Evolutionary conservation across 1,284 basidiomycete genomes (phyloP), one percentile per base, ranked within the genome.

Genomic region (Irpex rosettiformis): DNA sequence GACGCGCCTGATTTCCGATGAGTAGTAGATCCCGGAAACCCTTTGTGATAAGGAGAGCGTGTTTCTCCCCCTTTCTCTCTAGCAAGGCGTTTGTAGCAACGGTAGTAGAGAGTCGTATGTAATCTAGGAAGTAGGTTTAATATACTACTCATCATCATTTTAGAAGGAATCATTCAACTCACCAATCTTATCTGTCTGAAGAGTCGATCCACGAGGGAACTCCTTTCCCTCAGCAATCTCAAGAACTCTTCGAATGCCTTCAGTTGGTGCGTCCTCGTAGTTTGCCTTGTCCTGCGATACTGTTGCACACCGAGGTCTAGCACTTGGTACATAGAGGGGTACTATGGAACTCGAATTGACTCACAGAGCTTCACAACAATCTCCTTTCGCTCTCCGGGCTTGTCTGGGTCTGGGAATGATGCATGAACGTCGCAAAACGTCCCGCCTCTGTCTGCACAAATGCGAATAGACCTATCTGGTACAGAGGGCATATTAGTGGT

Each of bases 1-100:
- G 96, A 30, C 96, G 87, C 7, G 93, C 89, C 71, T 98, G 96
- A 71, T 97, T 98, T 10, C 93, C 93, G 61, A 96, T 97, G 55
- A 90, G 80, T 2, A 98, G 81, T 16, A 98, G 82, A 72, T 98
- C 96, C 67, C 86, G 88, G 79, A 97, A 98, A 0, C 94, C 96
- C 64, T 88, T 87, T 0, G 96, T 98, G 68, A 96, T 97, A 18
- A 98, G 75, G 22, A 99, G 78, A 0, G 94, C 96, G 61, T 97
- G 94, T 63, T 88, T 86, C 67, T 93, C 88, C 0, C 96, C 96
- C 70, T 95, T 96, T 40, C 96, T 86, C 70, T 98, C 96, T 4
- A 99, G 81, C 0, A 99, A 81, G 0, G 96, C 96, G 66, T 98
- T 99, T 16, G 96, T 99, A 0, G 94, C 96, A 2, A 98, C 94